Evolutionary conservation across 306 rosid genomes (phyloP).

Genomic region (Quercus agrifolia): DNA sequence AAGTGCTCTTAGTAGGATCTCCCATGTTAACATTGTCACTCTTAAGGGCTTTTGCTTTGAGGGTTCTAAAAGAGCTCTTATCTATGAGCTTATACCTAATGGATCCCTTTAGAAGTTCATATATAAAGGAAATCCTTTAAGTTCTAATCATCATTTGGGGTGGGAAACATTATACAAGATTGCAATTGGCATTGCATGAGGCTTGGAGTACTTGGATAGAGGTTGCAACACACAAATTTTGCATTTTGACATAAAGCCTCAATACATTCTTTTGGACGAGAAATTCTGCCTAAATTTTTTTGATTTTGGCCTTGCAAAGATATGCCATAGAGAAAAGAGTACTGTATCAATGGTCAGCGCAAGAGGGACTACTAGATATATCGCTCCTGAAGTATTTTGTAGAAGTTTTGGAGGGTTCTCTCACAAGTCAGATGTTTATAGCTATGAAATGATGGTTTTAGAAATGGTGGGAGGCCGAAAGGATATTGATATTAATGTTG

Average conservation of each 20-base stretch:
- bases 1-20: not conserved
- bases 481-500: too few relatives aligned
- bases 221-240: not conserved
- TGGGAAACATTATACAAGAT: not conserved
- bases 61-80: not conserved
- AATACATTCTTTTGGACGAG: not conserved
- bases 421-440: too few relatives aligned
- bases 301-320: not conserved
- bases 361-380: not conserved
- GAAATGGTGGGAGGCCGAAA: too few relatives aligned
- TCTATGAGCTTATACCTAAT: not conserved
- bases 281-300: not conserved
- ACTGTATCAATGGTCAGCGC: not conserved
- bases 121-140: not conserved
- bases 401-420: too few relatives aligned
- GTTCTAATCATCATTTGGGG: not conserved
- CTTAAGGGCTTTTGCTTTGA: not conserved
- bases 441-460: too few relatives aligned
- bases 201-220: not conserved
- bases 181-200: not conserved
- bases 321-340: not conserved
- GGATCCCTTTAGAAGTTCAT: conserved; percentile 1
- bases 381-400: too few relatives aligned
- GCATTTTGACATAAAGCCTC: conserved; percentile 22
- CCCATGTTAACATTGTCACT: not conserved